Evolutionary conservation across 208 protist species (phyloP), one percentile per base, ranked within the genome.

Genomic region (Trypanosoma theileri): DNA sequence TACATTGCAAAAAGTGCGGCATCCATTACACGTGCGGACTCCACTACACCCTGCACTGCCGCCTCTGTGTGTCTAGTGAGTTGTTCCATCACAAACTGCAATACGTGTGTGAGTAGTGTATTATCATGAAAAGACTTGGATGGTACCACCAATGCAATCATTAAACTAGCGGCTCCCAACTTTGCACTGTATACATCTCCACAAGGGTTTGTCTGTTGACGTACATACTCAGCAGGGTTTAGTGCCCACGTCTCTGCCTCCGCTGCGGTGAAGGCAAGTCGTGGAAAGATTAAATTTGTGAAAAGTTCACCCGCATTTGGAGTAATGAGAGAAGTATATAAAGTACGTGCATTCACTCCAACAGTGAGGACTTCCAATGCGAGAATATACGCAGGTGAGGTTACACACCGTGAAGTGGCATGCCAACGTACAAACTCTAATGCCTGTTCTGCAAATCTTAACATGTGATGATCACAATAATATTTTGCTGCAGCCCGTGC

Each of bases 181-280:
- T 89, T 86, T 14, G 92, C 73, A 58, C 77, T 97, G 68, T 84
- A 97, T 12, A 97, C 67, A 68, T 96, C 87, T 19, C 85, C 84
- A 11, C 66, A 58, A 7, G 92, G 73, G 68, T 82, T 93, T 52
- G 81, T 86, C 75, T 96, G 90, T 76, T 84, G 85, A 55, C 90
- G 83, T 28, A 98, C 72, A 75, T 93, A 98, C 74, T 98, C 94
- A 54, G 92, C 81, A 26, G 93, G 93, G 76, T 98, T 96, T 57
- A 77, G 60, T 41, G 79, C 61, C 87, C 86, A 98, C 4, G 97
- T 69, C 75, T 97, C 94, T 22, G 66, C 69, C 61, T 98, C 94
- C 24, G 80, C 79, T 3, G 59, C 46, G n/a, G 82, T 92, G 66
- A 94, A 97, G 71, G 81, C 82, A 28, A 98, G 67, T 17, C 92